A percentile compares a stretch with the other conserved stretches of the same genome.
Evolutionary conservation across 1,284 basidiomycete species (phyloP).

Genomic region (Cerioporus squamosus): DNA sequence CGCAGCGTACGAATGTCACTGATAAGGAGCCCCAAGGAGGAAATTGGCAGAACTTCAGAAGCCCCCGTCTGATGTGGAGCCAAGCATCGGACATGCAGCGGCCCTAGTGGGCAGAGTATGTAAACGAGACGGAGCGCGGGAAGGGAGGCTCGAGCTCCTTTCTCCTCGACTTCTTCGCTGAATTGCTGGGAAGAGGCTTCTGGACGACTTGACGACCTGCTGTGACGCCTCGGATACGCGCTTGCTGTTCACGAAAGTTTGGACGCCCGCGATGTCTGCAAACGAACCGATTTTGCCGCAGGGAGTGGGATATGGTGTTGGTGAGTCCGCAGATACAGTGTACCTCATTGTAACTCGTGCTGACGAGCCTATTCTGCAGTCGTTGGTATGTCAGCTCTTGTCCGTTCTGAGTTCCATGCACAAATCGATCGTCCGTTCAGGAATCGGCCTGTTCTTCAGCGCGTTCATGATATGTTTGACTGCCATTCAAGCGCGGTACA

Average conservation of each 20-base stretch:
- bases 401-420: background rate
- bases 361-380: constrained; percentile 37
- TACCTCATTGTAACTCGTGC: background rate
- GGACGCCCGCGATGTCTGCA: constrained; percentile 24
- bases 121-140: constrained; percentile 2
- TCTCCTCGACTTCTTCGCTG: background rate
- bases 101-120: constrained; percentile 1
- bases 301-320: constrained; percentile 73
- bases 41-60: background rate
- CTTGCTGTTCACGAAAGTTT: background rate
- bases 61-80: background rate
- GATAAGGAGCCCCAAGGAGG: background rate
- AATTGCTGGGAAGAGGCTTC: background rate
- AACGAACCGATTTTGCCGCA: constrained; percentile 36
- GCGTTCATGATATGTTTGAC: constrained; percentile 77
- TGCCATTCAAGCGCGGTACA: constrained; percentile 73
- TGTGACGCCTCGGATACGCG: background rate
- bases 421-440: constrained; percentile 35
- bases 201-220: background rate
- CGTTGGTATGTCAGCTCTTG: constrained; percentile 44
- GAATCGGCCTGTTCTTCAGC: constrained; percentile 85
- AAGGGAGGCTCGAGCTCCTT: background rate
- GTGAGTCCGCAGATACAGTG: constrained; percentile 46
- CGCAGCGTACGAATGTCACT: background rate
- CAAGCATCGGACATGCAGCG: background rate